Base-by-base conservation (phyloP, 2,329 filamentous ascomycete species). In the Ophiobolus disseminans region DNA sequence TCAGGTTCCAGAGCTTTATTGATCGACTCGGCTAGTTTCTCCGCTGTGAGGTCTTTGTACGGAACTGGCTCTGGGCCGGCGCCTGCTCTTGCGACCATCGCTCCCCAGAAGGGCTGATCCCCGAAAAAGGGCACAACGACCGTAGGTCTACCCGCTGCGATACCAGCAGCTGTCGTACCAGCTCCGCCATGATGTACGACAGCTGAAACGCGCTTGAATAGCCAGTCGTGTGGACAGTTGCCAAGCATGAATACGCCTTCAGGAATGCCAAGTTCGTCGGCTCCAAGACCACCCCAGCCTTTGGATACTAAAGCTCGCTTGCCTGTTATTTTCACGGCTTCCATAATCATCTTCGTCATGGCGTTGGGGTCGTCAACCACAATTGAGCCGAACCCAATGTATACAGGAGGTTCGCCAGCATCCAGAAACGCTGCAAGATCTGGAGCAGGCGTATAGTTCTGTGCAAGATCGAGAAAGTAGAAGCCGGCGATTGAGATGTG, bases 171-270 rank as follows among this genome's bases (percentile, higher is more conserved):
- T 1, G 90, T 95, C 2, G 91, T 96, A 14, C 91, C 91, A 7
- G 91, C 91, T 48, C 91, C 91, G 17, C 91, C 91, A 55, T 96
- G 91, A 65, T 96, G 91, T 4, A 94, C 88, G 1, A 96, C 91
- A 34, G 85, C 87, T 0, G 89, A 88, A 1, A 95, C 90, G 28
- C 82, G 86, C 55, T 90, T 80, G 72, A 96, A 96, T 0, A 96
- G 75, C 91, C 91, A 96, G 73, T 96, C 91, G 55, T 96, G 91
- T 1, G 91, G 91, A 35, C 87, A 86, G 63, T 93, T 94, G 9
- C 89, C 90, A 28, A 96, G 79, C 84, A 95, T 90, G 66, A 89
- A 90, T 1, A 95, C 85, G 3, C 85, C 84, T 2, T 91, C 84
- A 0, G 90, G 90, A n/a, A 91, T 66, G 1, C 23, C 85, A 78